Evolutionary conservation across 148 eudicot genomes (phyloP), one percentile per base, ranked within the genome.

Genomic region (Vaccinium macrocarpon): DNA sequence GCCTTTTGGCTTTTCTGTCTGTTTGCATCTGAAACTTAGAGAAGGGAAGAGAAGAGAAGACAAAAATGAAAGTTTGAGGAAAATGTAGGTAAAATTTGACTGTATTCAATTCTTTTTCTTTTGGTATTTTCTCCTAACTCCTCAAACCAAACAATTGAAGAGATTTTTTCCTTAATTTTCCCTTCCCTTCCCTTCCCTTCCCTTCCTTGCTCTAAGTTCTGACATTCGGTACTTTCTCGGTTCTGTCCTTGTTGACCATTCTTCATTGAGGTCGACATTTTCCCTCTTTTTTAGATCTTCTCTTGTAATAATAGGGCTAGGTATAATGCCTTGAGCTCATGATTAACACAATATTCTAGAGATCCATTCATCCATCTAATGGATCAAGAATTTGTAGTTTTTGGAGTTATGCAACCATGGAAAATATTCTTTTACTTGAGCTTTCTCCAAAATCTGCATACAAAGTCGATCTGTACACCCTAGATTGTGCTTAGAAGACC

Each of bases 261-360:
- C 49, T 21, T 23, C 52, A 80, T 80, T 32, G 18, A 35, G 82
- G 32, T 38, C 19, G 12, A 38, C 52, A 6, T 38, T 59, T 4
- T n/a, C 3, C 18, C 48, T 19, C 14, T 0, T 32, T 79, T 79
- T 50, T 56, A 19, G 27, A 55, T 55, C 48, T 78, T 7, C 57
- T 77, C 35, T 27, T 32, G 4, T 25, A n/a, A 64, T 7, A 13
- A 5, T 16, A 19, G n/a, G 77, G 50, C 77, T 73, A 35, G n/a
- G 18, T 57, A 56, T 57, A 55, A 55, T 79, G 66, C 59, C 68
- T 19, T 79, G 68, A 46, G 78, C 53, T 42, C 23, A 48, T 75
- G 29, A n/a, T n/a, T 76, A 16, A 75, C 55, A 29, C 55, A 48
- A n/a, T 5, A 48, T 76, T 8, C 48, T 76, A 50, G 55, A 76